Percentiles rank a stretch among this genome's conserved stretches.
phyloP scores from a whole-genome alignment of 1,284 basidiomycete genomes.

The Pyrrhoderma noxium region DNA sequence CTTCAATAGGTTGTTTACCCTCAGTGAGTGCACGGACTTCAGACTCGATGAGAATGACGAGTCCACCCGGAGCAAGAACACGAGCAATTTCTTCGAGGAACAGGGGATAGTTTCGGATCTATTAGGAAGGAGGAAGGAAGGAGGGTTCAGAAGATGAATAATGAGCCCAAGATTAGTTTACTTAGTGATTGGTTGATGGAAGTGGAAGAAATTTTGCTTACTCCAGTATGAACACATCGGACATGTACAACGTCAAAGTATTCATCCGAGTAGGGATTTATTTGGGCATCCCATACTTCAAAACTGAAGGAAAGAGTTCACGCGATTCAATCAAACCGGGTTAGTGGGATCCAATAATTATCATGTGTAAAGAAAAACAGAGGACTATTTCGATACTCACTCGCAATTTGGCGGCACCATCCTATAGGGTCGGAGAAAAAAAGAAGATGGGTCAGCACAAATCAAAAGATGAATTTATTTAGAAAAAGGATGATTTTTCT shows the following conservation, averaged over 20 bases:
- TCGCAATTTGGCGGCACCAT: conserved; percentile 61
- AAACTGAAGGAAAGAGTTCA: too few species aligned
- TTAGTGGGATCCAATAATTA: not conserved
- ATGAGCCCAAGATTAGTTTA: too few species aligned
- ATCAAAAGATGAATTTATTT: conserved; percentile 3
- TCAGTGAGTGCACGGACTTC: conserved; percentile 43
- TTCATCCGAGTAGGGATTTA: conserved; percentile 51
- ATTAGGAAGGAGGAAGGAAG: conserved; percentile 10
- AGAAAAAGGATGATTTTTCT: conserved; percentile 12
- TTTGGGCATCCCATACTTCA: conserved; percentile 53
- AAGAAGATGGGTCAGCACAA: conserved; percentile 18
- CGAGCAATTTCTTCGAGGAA: conserved; percentile 54
- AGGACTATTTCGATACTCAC: conserved; percentile 30
- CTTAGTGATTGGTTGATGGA: conserved; percentile 13
- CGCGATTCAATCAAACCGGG: too few species aligned
- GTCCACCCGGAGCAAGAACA: conserved; percentile 61
- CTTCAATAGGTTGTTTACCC: conserved; percentile 33
- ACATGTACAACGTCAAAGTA: conserved; percentile 63
- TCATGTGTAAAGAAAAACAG: not conserved
- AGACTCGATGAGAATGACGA: conserved; percentile 56
- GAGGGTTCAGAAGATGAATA: too few species aligned
- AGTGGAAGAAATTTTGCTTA: conserved; percentile 28
- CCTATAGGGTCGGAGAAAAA: conserved; percentile 28
- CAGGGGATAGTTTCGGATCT: conserved; percentile 55
- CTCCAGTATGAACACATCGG: conserved; percentile 56